Conservation (phyloP, 73 alveolate genomes). For the Uronychia setigera region DNA sequence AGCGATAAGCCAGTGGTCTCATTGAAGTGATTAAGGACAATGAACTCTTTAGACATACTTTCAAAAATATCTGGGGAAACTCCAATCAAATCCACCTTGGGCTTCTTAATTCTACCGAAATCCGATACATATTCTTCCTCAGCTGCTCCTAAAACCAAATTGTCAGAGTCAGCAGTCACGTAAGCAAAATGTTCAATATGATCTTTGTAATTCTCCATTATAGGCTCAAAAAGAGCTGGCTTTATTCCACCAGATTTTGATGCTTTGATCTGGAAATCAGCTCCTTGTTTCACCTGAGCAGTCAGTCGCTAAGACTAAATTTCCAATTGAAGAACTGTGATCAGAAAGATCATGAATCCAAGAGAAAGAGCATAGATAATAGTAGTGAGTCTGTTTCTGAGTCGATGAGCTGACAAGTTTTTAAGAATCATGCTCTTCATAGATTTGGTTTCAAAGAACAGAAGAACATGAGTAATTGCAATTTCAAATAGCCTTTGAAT, state of each 20-base stretch:
- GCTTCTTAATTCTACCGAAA: slow-evolving; percentile 23
- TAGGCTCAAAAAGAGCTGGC: slow-evolving; percentile 29
- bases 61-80: slow-evolving; percentile 57
- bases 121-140: background rate
- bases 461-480: slow-evolving; percentile 40
- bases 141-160: background rate
- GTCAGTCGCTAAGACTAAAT: background rate
- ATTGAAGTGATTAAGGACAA: slow-evolving; percentile 20
- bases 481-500: slow-evolving; percentile 54
- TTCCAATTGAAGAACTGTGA: background rate
- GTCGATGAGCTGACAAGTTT: slow-evolving; percentile 95
- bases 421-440: slow-evolving; percentile 85
- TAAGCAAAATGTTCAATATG: slow-evolving; percentile 19
- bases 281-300: slow-evolving; percentile 21
- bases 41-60: slow-evolving; percentile 41
- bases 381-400: slow-evolving; percentile 94
- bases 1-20: slow-evolving; percentile 35
- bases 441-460: slow-evolving; percentile 85
- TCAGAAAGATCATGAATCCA: slow-evolving; percentile 56
- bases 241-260: background rate
- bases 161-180: slow-evolving; percentile 15
- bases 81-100: slow-evolving; percentile 29
- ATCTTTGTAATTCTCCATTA: slow-evolving; percentile 27
- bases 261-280: slow-evolving; percentile 23
- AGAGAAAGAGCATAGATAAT: slow-evolving; percentile 85